Percentiles rank a stretch among this genome's conserved stretches.
Evolutionary conservation across 345 rosid species (phyloP).

Genomic region (Trapa incisa): DNA sequence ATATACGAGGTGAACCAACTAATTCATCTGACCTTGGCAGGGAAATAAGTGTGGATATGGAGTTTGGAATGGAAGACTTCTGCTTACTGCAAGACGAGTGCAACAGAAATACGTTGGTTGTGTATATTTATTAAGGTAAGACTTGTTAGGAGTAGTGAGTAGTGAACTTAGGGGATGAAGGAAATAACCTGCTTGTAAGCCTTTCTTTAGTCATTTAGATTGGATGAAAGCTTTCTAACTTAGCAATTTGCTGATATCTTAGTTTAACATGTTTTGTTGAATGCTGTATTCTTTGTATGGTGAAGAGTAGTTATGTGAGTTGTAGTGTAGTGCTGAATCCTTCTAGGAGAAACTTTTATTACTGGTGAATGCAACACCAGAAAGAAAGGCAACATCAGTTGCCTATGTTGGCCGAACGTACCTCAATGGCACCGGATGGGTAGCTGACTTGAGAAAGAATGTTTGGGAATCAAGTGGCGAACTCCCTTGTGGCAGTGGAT

Average conservation of each 20-base stretch:
- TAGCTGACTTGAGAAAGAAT: too few species aligned
- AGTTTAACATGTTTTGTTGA: background rate
- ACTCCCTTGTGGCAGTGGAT: too few species aligned
- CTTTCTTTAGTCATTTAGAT: background rate
- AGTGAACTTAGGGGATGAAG: background rate
- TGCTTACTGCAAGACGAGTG: background rate
- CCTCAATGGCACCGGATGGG: too few species aligned
- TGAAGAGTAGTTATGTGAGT: background rate
- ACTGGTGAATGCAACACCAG: background rate
- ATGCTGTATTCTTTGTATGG: background rate
- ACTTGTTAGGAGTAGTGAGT: background rate
- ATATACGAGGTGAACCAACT: background rate
- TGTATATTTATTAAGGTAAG: constrained; percentile 8
- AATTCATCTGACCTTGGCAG: constrained; percentile 27
- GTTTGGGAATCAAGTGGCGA: too few species aligned
- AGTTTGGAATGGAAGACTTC: background rate
- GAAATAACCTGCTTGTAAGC: background rate
- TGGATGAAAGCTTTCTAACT: background rate
- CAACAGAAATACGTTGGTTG: background rate
- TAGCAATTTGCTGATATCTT: background rate
- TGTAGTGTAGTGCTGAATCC: background rate
- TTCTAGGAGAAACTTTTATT: background rate
- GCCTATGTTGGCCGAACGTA: too few species aligned
- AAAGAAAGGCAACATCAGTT: too few species aligned
- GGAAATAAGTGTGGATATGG: constrained; percentile 39